Base-by-base conservation (phyloP, 1,139 yeast species). In the Kurtzmaniella natalensis region DNA sequence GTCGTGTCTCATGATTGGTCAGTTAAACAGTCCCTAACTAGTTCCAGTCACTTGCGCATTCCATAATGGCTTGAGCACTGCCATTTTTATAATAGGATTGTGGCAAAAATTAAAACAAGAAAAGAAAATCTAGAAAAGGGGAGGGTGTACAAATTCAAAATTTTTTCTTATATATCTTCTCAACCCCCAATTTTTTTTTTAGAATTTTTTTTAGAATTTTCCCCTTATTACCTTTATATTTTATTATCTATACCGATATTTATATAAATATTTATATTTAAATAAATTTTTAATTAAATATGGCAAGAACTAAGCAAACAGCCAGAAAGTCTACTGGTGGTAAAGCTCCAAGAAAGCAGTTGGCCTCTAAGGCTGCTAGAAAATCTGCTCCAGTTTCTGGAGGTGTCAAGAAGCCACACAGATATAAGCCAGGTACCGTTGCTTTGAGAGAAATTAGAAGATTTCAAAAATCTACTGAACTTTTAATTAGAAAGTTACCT, bases 401-500 rank as follows among this genome's bases (percentile, higher is more conserved):
- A 40, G 74, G 75, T 59, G 75, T 69, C 44, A 69, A 69, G 59
- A 69, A 69, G 56, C 74, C 75, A 28, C 75, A 69, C 60, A 69
- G 75, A 68, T 69, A 68, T 59, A 69, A 69, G 66, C 75, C 75
- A 48, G 74, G 75, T 67, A 69, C 75, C 45, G 75, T 69, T 44
- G 75, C 75, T 36, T 67, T 69, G 59, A 67, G 75, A 67, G 74
- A 69, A 65, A 69, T 69, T 47, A 65, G 75, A 65, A 64, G 74
- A 61, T 69, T 69, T 55, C 75, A 69, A 55, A 69, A 69, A 53
- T 69, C 74, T 17, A 69, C 75, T 38, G 75, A 69, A 49, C 63
- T 69, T 37, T 66, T 69, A 56, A 69, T 69, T 51, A 68, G 75
- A 66, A 69, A 69, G 55, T 68, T 69, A 50, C 75, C 75, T 18